Percentiles rank a stretch among this genome's conserved stretches.
These are phyloP conservation scores for Arxiozyma telluris DNA, from an alignment of 1,139 yeast species.

Conservation along the genomic window DNA sequence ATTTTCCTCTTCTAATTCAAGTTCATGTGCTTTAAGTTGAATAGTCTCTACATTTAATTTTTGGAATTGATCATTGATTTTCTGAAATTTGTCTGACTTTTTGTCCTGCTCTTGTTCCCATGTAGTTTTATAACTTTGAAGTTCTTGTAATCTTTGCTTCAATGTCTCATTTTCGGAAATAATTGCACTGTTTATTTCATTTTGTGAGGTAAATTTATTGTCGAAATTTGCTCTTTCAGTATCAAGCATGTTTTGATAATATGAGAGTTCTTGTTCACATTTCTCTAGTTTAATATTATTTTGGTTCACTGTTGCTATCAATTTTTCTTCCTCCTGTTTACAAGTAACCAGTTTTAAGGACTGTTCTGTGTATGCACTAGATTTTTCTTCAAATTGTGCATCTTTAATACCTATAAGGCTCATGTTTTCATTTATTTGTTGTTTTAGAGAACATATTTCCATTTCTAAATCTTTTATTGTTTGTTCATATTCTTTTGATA, in stretches of 20 bases:
- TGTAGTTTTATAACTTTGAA: slow-evolving; percentile 15
- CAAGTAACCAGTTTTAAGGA: slow-evolving; percentile 8
- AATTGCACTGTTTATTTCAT: slow-evolving; percentile 17
- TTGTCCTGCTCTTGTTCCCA: slow-evolving; percentile 12
- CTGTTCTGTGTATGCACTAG: slow-evolving; percentile 10
- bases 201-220: slow-evolving; percentile 25
- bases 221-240: slow-evolving; percentile 20
- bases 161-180: slow-evolving; percentile 21
- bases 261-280: background rate
- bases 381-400: slow-evolving; percentile 24
- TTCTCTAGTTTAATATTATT: background rate
- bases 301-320: background rate
- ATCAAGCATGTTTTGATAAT: slow-evolving; percentile 8
- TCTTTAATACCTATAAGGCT: slow-evolving; percentile 24
- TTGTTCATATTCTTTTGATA: slow-evolving; percentile 7
- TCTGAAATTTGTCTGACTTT: slow-evolving; percentile 17
- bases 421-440: slow-evolving; percentile 24
- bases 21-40: slow-evolving; percentile 27
- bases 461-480: slow-evolving; percentile 8
- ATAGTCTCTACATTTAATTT: slow-evolving; percentile 26
- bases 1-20: slow-evolving; percentile 28
- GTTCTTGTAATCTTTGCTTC: slow-evolving; percentile 14
- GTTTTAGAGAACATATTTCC: slow-evolving; percentile 12
- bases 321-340: slow-evolving; percentile 3
- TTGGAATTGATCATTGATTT: slow-evolving; percentile 24